Base-by-base conservation (phyloP, 192 early-diverging fungal species). In the Coemansia sp. region DNA sequence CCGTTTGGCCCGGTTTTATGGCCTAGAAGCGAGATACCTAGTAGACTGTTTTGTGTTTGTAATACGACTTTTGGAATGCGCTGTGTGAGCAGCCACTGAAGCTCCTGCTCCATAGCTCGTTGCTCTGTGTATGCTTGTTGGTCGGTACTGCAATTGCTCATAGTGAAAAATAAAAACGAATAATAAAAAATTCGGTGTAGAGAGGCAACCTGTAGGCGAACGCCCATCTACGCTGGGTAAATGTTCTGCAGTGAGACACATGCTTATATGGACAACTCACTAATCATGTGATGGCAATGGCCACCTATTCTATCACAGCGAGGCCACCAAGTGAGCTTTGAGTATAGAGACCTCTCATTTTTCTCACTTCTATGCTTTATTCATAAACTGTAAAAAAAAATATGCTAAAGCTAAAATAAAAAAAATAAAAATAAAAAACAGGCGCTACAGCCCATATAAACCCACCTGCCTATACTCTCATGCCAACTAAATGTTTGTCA, bases 31-130 rank as follows among this genome's bases (percentile, higher is more conserved):
- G 78, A 66, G 27, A 69, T 48, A 3, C 23, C 51, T 4, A 69
- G 32, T 17, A 80, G 66, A 17, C 51, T 21, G 27, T 38, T 25
- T 34, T 63, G 32, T 2, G 69, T 53, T 17, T 66, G 37, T 11
- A 19, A 4, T 2, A 75, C 66, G n/a, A 31, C 67, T 19, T 76
- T 53, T n/a, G 78, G 78, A 37, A 80, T 80, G 50, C 74, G 75
- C 25, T 75, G 67, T 1, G 38, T 41, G 37, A 80, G 70, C 17
- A 80, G 74, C 78, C 78, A 80, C 21, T 58, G 36, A 3, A 75
- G 64, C 62, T 80, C 78, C 0, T 45, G 38, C 14, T 65, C 64
- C 39, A 70, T 68, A 31, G 48, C 12, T 7, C 15, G 36, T 38
- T 32, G 23, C 38, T 67, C 71, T 25, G 37, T 36, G 19, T 37